Evolutionary conservation across 768 basidiomycete genomes (phyloP).

Genomic region (Lepiota brunneoincarnata): DNA sequence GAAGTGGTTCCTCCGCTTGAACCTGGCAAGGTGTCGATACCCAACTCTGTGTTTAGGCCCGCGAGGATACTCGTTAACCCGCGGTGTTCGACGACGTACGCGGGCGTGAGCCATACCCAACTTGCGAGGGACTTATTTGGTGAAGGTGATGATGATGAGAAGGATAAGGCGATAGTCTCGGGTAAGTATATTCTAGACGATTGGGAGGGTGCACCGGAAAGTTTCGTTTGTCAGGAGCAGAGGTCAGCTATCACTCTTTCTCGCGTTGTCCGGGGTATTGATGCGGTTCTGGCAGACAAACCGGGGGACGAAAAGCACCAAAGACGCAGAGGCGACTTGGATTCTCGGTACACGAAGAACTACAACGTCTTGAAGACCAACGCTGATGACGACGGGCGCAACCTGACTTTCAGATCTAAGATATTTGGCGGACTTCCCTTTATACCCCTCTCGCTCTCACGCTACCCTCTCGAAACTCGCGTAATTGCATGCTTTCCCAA

Average conservation of each 20-base stretch:
- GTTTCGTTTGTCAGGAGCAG: conserved; percentile 97
- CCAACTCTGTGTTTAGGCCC: conserved; percentile 84
- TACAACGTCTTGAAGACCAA: conserved; percentile 27
- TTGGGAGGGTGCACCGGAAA: conserved; percentile 96
- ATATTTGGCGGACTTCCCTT: too few species aligned
- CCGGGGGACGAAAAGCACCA: conserved; percentile 84
- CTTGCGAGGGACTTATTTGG: conserved; percentile 95
- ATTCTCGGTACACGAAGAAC: conserved; percentile 80
- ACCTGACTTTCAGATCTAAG: too few species aligned
- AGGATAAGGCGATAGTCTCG: conserved; percentile 42
- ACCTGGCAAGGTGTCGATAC: conserved; percentile 54
- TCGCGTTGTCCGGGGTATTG: conserved; percentile 1
- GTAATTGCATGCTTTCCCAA: too few species aligned
- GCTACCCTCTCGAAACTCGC: too few species aligned
- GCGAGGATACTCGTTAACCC: conserved; percentile 95
- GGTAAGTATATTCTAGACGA: conserved; percentile 87
- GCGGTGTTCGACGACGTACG: conserved; percentile 96
- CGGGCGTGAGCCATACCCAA: conserved; percentile 94
- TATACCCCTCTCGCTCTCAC: too few species aligned
- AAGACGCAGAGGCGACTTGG: conserved; percentile 84
- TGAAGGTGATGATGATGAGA: conserved; percentile 66
- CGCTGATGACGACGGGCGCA: too few species aligned
- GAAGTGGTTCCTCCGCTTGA: conserved; percentile 39
- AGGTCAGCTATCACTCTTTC: conserved; percentile 40
- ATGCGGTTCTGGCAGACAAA: conserved; percentile 49